A percentile compares a stretch with the other conserved stretches of the same genome.
Conservation (phyloP, 192 early-diverging fungal genomes). For the Mortierella hygrophila region DNA sequence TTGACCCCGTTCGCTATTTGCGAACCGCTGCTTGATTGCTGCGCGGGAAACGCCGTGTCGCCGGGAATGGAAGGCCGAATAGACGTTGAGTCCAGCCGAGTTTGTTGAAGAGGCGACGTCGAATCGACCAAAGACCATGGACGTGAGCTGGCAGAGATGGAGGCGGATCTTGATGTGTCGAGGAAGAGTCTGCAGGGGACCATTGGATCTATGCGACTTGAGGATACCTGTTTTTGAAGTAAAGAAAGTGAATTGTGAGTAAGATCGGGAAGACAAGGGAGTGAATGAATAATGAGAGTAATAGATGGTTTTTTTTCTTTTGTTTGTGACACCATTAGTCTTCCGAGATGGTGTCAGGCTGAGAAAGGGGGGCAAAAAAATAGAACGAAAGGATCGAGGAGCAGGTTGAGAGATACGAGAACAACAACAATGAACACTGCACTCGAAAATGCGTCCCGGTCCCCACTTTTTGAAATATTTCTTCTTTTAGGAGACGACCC, state of each 20-base stretch:
- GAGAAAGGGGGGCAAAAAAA: neutral
- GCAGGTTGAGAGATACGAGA: neutral
- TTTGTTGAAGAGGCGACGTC: conserved; percentile 58
- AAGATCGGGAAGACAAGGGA: conserved; percentile 8
- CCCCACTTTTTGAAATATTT: conserved; percentile 4
- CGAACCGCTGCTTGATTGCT: conserved; percentile 35
- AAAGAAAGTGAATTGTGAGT: neutral
- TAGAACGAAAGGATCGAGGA: neutral
- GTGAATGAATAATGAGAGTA: too few species aligned
- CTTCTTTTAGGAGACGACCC: conserved; percentile 4
- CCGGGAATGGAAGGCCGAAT: conserved; percentile 55
- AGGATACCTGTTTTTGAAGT: conserved; percentile 38
- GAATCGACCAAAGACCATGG: conserved; percentile 67
- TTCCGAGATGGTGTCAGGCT: conserved; percentile 6
- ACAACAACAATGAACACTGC: neutral
- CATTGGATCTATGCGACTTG: conserved; percentile 53
- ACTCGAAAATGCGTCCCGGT: neutral
- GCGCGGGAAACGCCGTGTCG: conserved; percentile 50
- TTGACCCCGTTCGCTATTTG: conserved; percentile 35
- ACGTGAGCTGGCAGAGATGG: conserved; percentile 67
- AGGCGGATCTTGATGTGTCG: conserved; percentile 62
- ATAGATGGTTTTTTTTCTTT: neutral
- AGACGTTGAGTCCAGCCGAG: conserved; percentile 49
- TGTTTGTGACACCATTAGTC: conserved; percentile 1
- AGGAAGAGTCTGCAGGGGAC: conserved; percentile 43